Evolutionary conservation across 257 asterid genomes (phyloP), one percentile per base, ranked within the genome.

Genomic region (Solanum ahanhuiri): DNA sequence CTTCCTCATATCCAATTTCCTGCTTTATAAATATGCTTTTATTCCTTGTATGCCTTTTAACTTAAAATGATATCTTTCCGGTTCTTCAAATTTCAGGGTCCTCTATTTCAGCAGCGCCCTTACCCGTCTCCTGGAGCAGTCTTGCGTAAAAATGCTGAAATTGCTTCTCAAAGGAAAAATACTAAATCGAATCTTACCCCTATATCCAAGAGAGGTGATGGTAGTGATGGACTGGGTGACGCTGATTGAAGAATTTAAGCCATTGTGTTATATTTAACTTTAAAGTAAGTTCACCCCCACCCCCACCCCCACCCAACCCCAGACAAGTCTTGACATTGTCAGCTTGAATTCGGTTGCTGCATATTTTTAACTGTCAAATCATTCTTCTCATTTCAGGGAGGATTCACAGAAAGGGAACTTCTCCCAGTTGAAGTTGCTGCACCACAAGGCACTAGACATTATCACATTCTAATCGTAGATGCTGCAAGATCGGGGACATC

Each of bases 51-150:
- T 57, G 35, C 37, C 35, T 66, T 12, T 67, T 12, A 33, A 51
- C 51, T 12, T 7, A 4, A 83, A 69, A 73, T 45, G 39, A 66
- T 34, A 72, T 41, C 75, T 64, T 33, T 67, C 84, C 39, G 60
- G 43, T 81, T 81, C 87, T 87, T 87, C 69, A 64, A 85, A 87
- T 88, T 89, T 67, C 95, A 95, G 99, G 99, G 99, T 35, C 98
- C 98, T 43, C 98, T 95, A 51, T 96, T 96, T 87, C 99, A 96
- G 93, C 99, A 96, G 88, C 98, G 98, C 69, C 99, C 98, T 48
- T 96, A 94, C 85, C 98, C 99, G 5, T 96, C 98, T 31, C 99
- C 99, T 0, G 98, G 98, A 84, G 98, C 98, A 39, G 98, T 96
- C 89, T 86, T 95, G 25, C 95, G 98, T 30, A 96, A 92, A 90